Base-by-base conservation (phyloP, 441 rosid species). In the Codiaeum variegatum region DNA sequence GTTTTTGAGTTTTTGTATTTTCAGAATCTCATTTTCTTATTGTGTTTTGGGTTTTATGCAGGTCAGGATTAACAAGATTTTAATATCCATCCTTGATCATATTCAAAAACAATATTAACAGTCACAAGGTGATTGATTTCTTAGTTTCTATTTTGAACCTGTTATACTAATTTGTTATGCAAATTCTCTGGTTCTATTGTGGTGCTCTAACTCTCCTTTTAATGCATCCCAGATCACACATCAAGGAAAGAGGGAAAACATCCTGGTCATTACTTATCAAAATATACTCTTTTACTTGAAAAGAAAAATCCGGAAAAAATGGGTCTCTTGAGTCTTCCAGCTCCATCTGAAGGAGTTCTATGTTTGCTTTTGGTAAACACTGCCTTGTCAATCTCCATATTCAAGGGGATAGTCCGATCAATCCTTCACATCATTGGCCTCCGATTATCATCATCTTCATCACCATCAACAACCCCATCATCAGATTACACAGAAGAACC, bases 331-430 rank as follows among this genome's bases (percentile, higher is more conserved):
- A 92, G 90, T 62, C 93, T 92, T 59, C 98, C 98, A 32, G 80
- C 97, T 74, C 97, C 97, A 76, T 94, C 98, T 59, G 98, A 94
- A 84, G 97, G 97, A 83, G 84, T 94, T 65, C 72, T 94, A 19
- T 88, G 97, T 60, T 78, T 92, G 52, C 76, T 94, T 73, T 73
- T 90, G 82, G 95, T 92, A 3, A 90, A 94, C 88, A 92, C 98
- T 5, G 97, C 92, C 26, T 71, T 89, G 55, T 89, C 96, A 6
- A 83, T 92, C 76, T 89, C 93, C 61, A 75, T 94, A 28, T 82
- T 94, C 67, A 92, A 92, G 78, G 89, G 90, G 75, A 79, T 94
- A 52, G 79, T 92, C 63, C 64, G 88, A 65, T 80, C 98, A 40
- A 87, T 94, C 67, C 92, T 92, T 66, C 81, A 84, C 61, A 56